A percentile compares a stretch with the other conserved stretches of the same genome.
Evolutionary conservation across 1,284 basidiomycete genomes (phyloP).

Genomic region (Sutorius eximius): DNA sequence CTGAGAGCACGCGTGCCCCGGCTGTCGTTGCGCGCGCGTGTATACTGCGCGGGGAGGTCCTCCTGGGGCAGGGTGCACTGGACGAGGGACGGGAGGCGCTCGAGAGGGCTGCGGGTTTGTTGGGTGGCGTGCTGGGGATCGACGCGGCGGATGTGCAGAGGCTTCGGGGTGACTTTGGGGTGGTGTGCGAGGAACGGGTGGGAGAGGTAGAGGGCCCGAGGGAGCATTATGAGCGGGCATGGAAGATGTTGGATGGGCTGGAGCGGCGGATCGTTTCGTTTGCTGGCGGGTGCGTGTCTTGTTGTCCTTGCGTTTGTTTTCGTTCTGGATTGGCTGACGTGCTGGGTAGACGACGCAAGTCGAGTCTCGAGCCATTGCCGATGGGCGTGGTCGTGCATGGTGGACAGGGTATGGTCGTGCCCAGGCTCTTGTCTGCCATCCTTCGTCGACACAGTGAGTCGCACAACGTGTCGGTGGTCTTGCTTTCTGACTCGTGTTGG

Average conservation of each 20-base stretch:
- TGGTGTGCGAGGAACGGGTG: slow-evolving; percentile 43
- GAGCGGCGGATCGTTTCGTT: slow-evolving; percentile 53
- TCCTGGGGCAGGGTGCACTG: slow-evolving; percentile 59
- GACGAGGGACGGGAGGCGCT: slow-evolving; percentile 56
- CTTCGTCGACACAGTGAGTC: slow-evolving; percentile 73
- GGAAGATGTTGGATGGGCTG: slow-evolving; percentile 57
- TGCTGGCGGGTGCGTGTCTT: slow-evolving; percentile 48
- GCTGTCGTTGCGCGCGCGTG: slow-evolving; percentile 64
- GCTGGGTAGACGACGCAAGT: slow-evolving; percentile 44
- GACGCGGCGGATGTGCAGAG: slow-evolving; percentile 65
- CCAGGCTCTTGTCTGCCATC: slow-evolving; percentile 64
- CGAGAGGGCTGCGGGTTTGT: slow-evolving; percentile 48
- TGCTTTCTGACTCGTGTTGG: neutral
- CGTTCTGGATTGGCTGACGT: slow-evolving; percentile 8
- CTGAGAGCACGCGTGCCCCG: slow-evolving; percentile 63
- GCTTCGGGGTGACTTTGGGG: slow-evolving; percentile 60
- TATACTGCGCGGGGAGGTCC: slow-evolving; percentile 65
- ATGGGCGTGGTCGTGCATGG: slow-evolving; percentile 33
- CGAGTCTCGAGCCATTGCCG: slow-evolving; percentile 29
- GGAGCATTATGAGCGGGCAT: slow-evolving; percentile 53
- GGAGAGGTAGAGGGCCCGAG: slow-evolving; percentile 47
- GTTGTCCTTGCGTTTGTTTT: no score
- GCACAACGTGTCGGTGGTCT: neutral
- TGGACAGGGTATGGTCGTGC: slow-evolving; percentile 61
- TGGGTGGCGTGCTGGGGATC: slow-evolving; percentile 46